These are phyloP conservation scores for Citrus reticulata DNA, from an alignment of 345 rosid species.

Conservation along the genomic window DNA sequence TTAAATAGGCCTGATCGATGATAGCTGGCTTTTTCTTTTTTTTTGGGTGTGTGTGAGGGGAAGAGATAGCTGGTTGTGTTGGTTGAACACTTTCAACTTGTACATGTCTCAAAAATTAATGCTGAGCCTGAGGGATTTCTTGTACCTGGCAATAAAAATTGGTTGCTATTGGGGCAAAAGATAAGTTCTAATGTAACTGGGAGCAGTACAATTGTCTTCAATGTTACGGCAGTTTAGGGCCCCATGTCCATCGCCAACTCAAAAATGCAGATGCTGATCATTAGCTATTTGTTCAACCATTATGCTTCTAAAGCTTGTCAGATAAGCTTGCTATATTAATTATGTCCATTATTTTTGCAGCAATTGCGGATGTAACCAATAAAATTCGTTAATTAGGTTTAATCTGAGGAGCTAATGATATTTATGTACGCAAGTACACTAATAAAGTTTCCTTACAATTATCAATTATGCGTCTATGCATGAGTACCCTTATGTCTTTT, in stretches of 20 bases:
- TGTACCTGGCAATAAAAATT: background rate
- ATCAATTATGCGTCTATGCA: background rate
- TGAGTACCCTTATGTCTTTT: background rate
- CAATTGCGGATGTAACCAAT: background rate
- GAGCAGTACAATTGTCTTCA: background rate
- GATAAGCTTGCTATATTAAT: background rate
- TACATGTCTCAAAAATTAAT: background rate
- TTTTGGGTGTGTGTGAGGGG: too few relatives aligned
- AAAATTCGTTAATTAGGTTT: background rate
- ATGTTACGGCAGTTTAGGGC: background rate
- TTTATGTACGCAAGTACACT: background rate
- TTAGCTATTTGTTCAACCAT: background rate
- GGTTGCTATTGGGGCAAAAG: background rate
- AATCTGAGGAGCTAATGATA: too few relatives aligned
- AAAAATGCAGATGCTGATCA: background rate
- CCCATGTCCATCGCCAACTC: background rate
- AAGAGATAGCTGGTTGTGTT: background rate
- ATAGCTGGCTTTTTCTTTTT: too few relatives aligned
- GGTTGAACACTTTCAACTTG: conserved; percentile 3
- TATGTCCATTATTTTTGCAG: background rate
- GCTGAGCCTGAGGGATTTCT: background rate
- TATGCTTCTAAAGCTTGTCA: background rate
- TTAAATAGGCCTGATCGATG: background rate
- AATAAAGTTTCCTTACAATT: background rate
- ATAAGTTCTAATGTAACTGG: background rate